These are phyloP conservation scores for Gloeophyllum trabeum DNA, from an alignment of 768 basidiomycete species.

Conservation along the genomic window DNA sequence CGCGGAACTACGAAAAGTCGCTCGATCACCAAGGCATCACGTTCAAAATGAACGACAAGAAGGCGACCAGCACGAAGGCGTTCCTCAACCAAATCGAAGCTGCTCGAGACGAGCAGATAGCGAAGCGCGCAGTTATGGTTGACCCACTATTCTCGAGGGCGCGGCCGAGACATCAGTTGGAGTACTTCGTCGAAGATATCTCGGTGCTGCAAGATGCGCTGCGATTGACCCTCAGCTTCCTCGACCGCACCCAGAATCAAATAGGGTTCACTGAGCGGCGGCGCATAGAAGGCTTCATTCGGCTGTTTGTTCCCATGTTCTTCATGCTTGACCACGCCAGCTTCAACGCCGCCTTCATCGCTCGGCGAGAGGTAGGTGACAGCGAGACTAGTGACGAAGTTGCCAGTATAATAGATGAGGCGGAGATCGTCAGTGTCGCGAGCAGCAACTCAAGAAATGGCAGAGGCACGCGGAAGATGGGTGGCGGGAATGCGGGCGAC, in stretches of 20 bases:
- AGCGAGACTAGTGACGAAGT: conserved; percentile 43
- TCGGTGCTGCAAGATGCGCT: conserved; percentile 76
- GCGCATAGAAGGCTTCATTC: conserved; percentile 72
- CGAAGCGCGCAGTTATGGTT: conserved; percentile 51
- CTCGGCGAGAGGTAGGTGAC: conserved; percentile 40
- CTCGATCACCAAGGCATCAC: conserved; percentile 88
- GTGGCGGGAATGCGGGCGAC: conserved; percentile 31
- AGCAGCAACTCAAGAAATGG: conserved; percentile 22
- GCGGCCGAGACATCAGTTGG: conserved; percentile 66
- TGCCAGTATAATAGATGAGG: conserved; percentile 23
- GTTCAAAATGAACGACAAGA: conserved; percentile 89
- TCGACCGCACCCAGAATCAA: conserved; percentile 80
- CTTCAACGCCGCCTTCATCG: conserved; percentile 63
- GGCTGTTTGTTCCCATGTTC: conserved; percentile 67
- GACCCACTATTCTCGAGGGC: conserved; percentile 46
- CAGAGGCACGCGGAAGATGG: conserved; percentile 25
- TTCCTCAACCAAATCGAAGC: conserved; percentile 81
- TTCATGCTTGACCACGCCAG: conserved; percentile 62
- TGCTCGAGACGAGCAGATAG: conserved; percentile 71
- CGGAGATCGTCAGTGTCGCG: conserved; percentile 20
- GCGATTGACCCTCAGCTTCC: conserved; percentile 81
- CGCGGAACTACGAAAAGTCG: conserved; percentile 86
- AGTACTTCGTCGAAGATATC: conserved; percentile 64
- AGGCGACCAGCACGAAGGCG: conserved; percentile 59
- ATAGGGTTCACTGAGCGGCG: conserved; percentile 62